Evolutionary conservation across 257 asterid genomes (phyloP).

Genomic region (Fraxinus americana): DNA sequence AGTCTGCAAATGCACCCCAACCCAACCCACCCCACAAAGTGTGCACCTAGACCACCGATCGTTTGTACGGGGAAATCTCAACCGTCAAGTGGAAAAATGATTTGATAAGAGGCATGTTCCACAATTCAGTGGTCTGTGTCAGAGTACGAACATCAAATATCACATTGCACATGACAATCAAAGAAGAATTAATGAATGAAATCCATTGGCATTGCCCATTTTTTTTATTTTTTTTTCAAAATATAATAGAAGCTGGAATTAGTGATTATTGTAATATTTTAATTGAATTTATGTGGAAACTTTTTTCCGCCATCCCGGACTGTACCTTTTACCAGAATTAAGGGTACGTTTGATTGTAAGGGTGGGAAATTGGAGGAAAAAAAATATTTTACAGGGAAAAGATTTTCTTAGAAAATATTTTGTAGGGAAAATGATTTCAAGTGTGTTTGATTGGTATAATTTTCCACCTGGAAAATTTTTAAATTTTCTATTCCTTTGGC

Average conservation of each 20-base stretch:
- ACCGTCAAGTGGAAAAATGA: slow-evolving; percentile 1
- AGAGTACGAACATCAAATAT: neutral
- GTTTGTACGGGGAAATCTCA: neutral
- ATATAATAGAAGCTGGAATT: too few relatives aligned
- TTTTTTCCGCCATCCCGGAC: neutral
- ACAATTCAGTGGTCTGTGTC: slow-evolving; percentile 4
- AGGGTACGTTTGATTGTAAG: too few relatives aligned
- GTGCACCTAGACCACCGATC: neutral
- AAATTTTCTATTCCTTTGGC: too few relatives aligned
- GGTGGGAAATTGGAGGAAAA: too few relatives aligned
- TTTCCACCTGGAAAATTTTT: too few relatives aligned
- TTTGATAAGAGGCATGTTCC: neutral
- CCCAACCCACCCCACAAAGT: neutral
- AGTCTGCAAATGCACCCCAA: slow-evolving; percentile 19
- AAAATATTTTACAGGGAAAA: too few relatives aligned
- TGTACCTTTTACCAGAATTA: neutral
- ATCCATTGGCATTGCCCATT: too few relatives aligned
- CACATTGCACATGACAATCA: neutral
- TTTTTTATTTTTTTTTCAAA: too few relatives aligned
- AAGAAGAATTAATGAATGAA: neutral
- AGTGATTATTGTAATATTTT: too few relatives aligned
- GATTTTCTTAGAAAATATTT: too few relatives aligned
- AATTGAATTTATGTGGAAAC: neutral
- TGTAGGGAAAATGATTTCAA: too few relatives aligned
- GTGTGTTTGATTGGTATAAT: too few relatives aligned